Percentiles rank a stretch among this genome's conserved stretches.
These are phyloP conservation scores for Malassezia nana DNA, from an alignment of 1,284 basidiomycete genomes.

Conservation along the genomic window DNA sequence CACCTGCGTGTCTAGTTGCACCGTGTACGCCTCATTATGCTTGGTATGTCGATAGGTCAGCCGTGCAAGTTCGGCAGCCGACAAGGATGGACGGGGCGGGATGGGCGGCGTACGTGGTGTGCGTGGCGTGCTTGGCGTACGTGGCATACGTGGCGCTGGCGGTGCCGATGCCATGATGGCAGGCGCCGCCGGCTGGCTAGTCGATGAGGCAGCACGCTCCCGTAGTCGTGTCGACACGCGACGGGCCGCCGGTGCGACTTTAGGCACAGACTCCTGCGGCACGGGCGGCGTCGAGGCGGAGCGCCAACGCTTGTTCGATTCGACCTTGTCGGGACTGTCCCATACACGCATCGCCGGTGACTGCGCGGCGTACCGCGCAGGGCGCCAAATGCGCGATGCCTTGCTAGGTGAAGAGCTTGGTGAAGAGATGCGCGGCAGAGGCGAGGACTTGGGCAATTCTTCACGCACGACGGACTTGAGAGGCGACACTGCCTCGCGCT, in stretches of 20 bases:
- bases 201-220: not conserved
- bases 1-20: constrained; percentile 4
- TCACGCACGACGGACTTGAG: not conserved
- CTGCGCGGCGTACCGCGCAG: constrained; percentile 1
- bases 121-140: not conserved
- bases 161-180: no score
- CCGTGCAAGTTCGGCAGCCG: constrained; percentile 6
- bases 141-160: not conserved
- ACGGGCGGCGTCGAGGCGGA: no score
- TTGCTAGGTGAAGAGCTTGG: not conserved
- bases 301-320: not conserved
- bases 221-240: not conserved
- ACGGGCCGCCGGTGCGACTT: not conserved
- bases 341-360: constrained; percentile 15
- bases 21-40: constrained; percentile 12
- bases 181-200: not conserved
- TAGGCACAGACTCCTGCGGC: not conserved
- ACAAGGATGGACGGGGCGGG: not conserved
- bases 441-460: not conserved
- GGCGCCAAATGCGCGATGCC: constrained; percentile 1
- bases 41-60: constrained; percentile 11
- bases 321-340: constrained; percentile 9
- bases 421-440: not conserved
- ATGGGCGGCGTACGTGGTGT: not conserved
- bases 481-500: not conserved